These are phyloP conservation scores for Tetrapisispora taiwanensis DNA, from an alignment of 805 yeast species.

Conservation along the genomic window DNA sequence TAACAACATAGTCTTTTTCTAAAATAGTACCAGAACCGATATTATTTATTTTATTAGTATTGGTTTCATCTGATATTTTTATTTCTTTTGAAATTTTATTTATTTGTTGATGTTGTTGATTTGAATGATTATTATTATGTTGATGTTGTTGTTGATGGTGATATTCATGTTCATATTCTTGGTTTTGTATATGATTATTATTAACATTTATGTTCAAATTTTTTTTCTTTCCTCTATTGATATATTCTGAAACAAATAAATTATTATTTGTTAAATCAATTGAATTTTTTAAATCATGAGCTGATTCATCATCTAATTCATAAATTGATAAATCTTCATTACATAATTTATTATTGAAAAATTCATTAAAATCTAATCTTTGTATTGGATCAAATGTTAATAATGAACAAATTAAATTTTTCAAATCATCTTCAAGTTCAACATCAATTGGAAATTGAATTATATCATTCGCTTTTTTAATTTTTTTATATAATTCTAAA, in stretches of 20 bases:
- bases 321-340: conserved; percentile 37
- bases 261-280: conserved; percentile 55
- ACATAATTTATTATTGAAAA: conserved; percentile 66
- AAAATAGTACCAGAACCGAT: conserved; percentile 37
- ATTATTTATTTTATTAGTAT: neutral
- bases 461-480: conserved; percentile 69
- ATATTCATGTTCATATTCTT: neutral
- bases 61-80: neutral
- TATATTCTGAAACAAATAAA: conserved; percentile 74
- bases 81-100: neutral
- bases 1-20: conserved; percentile 86
- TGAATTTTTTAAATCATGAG: conserved; percentile 52
- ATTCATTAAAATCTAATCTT: conserved; percentile 80
- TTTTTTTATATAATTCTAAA: conserved; percentile 76
- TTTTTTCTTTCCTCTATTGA: neutral
- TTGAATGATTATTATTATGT: neutral
- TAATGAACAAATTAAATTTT: conserved; percentile 60
- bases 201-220: conserved; percentile 6
- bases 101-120: neutral
- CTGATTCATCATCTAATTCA: conserved; percentile 32
- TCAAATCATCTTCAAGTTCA: conserved; percentile 54
- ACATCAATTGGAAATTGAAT: conserved; percentile 67
- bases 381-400: conserved; percentile 78
- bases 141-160: neutral
- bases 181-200: too few species aligned